A percentile compares a stretch with the other conserved stretches of the same genome.
Conservation (phyloP, 345 rosid genomes). For the Angophora floribunda region DNA sequence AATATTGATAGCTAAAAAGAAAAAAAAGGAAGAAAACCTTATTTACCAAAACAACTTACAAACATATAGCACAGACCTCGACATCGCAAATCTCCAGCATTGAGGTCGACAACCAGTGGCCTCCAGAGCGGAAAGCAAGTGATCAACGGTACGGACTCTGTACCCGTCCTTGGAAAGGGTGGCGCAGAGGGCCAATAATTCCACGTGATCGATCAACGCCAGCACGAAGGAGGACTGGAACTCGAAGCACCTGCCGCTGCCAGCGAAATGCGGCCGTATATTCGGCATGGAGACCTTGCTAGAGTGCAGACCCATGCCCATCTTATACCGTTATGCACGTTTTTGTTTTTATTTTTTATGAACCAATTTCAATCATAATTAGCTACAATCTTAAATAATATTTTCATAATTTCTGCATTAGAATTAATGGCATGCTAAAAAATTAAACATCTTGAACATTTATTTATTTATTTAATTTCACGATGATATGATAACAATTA, state of each 20-base stretch:
- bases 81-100: constrained; percentile 24
- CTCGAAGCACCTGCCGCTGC: constrained; percentile 62
- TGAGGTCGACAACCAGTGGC: constrained; percentile 32
- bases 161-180: constrained; percentile 46
- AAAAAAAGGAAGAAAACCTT: not conserved
- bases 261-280: constrained; percentile 52
- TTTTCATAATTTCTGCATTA: not conserved
- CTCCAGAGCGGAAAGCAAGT: constrained; percentile 85
- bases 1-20: not conserved
- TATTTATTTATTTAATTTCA: not conserved
- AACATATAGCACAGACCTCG: constrained; percentile 28
- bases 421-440: not conserved
- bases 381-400: not conserved
- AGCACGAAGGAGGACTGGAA: constrained; percentile 38
- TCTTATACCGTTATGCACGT: not conserved
- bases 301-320: constrained; percentile 60
- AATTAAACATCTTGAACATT: rapidly evolving
- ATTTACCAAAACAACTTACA: not conserved
- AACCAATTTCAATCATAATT: not conserved
- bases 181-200: constrained; percentile 60
- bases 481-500: too few relatives aligned
- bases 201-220: constrained; percentile 51
- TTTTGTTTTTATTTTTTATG: not conserved
- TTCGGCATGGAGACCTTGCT: constrained; percentile 54
- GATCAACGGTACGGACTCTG: constrained; percentile 68